A percentile compares a stretch with the other conserved stretches of the same genome.
These are phyloP conservation scores for Suhomyces taliae DNA, from an alignment of 1,139 yeast species.

Conservation along the genomic window DNA sequence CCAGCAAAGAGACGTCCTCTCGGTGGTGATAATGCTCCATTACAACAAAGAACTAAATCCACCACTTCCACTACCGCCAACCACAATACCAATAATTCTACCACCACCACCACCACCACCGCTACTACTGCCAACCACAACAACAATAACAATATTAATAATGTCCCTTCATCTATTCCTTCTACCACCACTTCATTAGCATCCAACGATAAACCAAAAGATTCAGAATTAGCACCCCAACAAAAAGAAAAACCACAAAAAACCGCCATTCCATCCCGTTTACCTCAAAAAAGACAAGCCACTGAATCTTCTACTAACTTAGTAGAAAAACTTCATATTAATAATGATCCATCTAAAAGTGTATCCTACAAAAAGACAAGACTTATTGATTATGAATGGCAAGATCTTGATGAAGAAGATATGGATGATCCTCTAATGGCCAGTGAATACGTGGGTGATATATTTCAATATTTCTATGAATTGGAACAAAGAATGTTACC, in stretches of 20 bases:
- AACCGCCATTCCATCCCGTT: slow-evolving; percentile 35
- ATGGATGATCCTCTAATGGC: slow-evolving; percentile 93
- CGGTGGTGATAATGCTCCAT: slow-evolving; percentile 37
- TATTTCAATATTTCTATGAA: slow-evolving; percentile 75
- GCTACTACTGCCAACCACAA: too few relatives aligned
- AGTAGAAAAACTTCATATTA: slow-evolving; percentile 39
- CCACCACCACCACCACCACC: not conserved
- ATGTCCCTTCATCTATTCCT: slow-evolving; percentile 1
- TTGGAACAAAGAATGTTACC: slow-evolving; percentile 79
- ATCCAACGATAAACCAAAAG: slow-evolving; percentile 4
- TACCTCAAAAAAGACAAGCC: slow-evolving; percentile 58
- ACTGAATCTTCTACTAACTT: slow-evolving; percentile 54
- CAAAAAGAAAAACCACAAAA: not conserved
- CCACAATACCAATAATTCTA: not conserved
- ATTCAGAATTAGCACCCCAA: not conserved
- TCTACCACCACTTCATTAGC: slow-evolving; percentile 5
- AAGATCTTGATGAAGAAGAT: slow-evolving; percentile 90
- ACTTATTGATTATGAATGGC: slow-evolving; percentile 66
- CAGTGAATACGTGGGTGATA: slow-evolving; percentile 86
- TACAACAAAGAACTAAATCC: slow-evolving; percentile 20
- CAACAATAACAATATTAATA: not conserved
- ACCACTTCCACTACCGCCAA: not conserved
- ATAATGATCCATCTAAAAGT: slow-evolving; percentile 11
- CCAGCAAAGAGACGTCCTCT: slow-evolving; percentile 29
- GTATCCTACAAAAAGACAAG: slow-evolving; percentile 32